These are phyloP conservation scores for Malus hybrid DNA, from an alignment of 331 rosid species.

Conservation along the genomic window DNA sequence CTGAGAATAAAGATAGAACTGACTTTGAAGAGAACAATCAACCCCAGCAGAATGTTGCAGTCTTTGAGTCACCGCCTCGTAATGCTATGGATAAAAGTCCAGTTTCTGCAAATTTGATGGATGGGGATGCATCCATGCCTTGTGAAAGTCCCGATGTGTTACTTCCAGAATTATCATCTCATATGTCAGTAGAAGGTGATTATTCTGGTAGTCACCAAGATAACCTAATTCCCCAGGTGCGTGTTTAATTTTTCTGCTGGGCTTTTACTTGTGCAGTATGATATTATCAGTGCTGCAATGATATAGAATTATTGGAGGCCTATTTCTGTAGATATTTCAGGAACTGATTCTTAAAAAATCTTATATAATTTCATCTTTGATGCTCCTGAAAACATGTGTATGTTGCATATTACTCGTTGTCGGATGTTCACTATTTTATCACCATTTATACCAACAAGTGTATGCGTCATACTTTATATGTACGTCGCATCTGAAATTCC, in stretches of 20 bases:
- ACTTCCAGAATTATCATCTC: conserved; percentile 32
- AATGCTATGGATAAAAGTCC: conserved; percentile 23
- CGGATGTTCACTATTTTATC: not conserved
- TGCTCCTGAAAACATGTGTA: not conserved
- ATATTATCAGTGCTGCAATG: not conserved
- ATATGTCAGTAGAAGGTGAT: conserved; percentile 9
- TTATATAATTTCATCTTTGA: not conserved
- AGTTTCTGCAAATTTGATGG: conserved; percentile 19
- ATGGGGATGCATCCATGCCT: conserved; percentile 16
- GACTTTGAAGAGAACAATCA: conserved; percentile 16
- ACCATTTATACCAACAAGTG: not conserved
- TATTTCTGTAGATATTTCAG: not conserved
- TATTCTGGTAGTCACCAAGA: conserved; percentile 21
- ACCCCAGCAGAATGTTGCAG: conserved; percentile 25
- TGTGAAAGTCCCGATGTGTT: conserved; percentile 29
- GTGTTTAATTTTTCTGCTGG: conserved; percentile 14
- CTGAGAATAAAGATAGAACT: conserved; percentile 21
- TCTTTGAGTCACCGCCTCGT: conserved; percentile 18
- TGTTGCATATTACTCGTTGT: not conserved
- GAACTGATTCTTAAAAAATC: not conserved
- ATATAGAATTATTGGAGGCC: not conserved
- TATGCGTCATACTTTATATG: not conserved
- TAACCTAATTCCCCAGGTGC: conserved; percentile 49
- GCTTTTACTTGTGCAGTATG: not conserved
- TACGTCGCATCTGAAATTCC: not conserved